Conservation (phyloP, 2,329 filamentous ascomycete species). For the Colletotrichum sp. region DNA sequence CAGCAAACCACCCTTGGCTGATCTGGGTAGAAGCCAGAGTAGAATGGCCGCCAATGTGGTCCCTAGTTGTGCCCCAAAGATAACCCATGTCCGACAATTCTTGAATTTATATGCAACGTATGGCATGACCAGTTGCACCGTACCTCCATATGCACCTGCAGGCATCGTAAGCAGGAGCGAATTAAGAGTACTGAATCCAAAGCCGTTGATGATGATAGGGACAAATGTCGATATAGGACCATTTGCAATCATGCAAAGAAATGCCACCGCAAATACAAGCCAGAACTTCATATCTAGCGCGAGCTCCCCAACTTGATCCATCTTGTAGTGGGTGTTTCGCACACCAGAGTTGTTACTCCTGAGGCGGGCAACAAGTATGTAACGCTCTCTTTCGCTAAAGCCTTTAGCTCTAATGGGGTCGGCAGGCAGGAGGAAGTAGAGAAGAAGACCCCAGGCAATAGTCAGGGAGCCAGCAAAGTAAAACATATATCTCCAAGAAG, state of each 20-base stretch:
- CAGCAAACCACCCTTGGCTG: conserved; percentile 45
- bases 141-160: conserved; percentile 40
- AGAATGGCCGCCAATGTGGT: conserved; percentile 46
- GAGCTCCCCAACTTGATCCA: conserved; percentile 43
- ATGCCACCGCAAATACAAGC: conserved; percentile 41
- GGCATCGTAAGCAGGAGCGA: conserved; percentile 47
- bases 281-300: conserved; percentile 40
- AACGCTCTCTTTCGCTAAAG: conserved; percentile 32
- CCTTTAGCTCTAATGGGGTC: conserved; percentile 32
- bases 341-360: conserved; percentile 41
- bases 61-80: conserved; percentile 42
- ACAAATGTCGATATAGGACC: conserved; percentile 49
- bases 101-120: conserved; percentile 43
- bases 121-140: conserved; percentile 41
- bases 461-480: conserved; percentile 36
- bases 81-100: conserved; percentile 39
- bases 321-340: conserved; percentile 48
- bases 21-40: conserved; percentile 46
- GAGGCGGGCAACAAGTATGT: conserved; percentile 30
- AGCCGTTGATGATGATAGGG: conserved; percentile 48
- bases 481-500: conserved; percentile 38
- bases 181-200: conserved; percentile 48
- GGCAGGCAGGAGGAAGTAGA: conserved; percentile 33
- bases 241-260: conserved; percentile 47
- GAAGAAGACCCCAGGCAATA: conserved; percentile 24